Evolutionary conservation across 1,139 yeast genomes (phyloP), one percentile per base, ranked within the genome.

Genomic region (Suhomyces bolitotheri): DNA sequence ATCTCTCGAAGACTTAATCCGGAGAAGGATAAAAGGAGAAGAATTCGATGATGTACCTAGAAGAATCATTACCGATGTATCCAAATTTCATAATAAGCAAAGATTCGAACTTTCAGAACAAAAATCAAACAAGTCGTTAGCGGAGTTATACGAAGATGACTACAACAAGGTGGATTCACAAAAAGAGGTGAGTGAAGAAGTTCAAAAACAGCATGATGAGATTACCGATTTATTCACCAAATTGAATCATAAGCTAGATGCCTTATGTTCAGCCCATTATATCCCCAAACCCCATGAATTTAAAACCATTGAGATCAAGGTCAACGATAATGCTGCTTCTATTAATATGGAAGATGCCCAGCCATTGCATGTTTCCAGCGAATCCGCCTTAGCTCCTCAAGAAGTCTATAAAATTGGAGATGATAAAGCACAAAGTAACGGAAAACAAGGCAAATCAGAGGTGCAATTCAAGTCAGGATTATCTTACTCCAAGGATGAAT

Each of bases 301-400:
- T 44, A 85, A 87, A 49, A 64, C 82, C 16, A 67, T 90, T 45
- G 90, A 86, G 41, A 81, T 92, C 53, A 88, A 82, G 54, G 88
- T 90, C 25, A 56, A 58, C 20, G 71, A 64, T 38, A 53, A 52
- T 28, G 54, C 55, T 3, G 82, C 96, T 2, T 76, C 96, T 2
- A 82, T 92, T 35, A 58, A 82, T 5, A 87, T 90, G 96, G 98
- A 92, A 63, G 98, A 92, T 54, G 94, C 97, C 1, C 97, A 90
- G 62, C 98, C 98, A 30, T 71, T 87, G 38, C 82, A 90, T 28
- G 73, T 86, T 64, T 77, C 94, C 2, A 66, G 77, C 22, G 87
- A 82, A 17, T 68, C 82, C n/a, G 76, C 85, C 34, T 71, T 92
- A 51, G 98, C 98, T 2, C 98, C 98, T 26, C 98, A 92, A 63